Conservation (phyloP, 768 basidiomycete genomes). For the Macrolepiota fuliginosa region DNA sequence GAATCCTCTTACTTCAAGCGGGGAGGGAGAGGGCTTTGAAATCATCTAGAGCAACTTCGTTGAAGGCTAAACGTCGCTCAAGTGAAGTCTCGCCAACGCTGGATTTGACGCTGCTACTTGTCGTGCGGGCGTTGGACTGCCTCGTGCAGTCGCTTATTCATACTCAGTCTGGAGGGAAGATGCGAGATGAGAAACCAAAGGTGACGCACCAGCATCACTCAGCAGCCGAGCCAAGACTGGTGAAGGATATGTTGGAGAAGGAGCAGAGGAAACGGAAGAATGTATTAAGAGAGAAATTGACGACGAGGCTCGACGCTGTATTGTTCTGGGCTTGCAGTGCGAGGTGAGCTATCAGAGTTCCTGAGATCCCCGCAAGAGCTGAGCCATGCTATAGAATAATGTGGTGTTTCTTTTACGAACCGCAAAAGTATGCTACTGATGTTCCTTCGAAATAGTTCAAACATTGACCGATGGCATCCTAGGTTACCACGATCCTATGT, state of each 20-base stretch:
- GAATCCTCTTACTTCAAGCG: conserved; percentile 54
- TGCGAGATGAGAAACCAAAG: neutral
- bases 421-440: conserved; percentile 48
- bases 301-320: conserved; percentile 59
- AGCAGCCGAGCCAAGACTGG: conserved; percentile 16
- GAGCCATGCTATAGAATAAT: conserved; percentile 56
- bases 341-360: conserved; percentile 43
- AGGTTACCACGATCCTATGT: conserved; percentile 67
- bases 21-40: conserved; percentile 35
- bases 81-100: conserved; percentile 50
- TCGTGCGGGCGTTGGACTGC: conserved; percentile 70
- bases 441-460: neutral
- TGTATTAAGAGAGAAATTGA: conserved; percentile 24
- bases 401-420: conserved; percentile 87
- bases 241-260: conserved; percentile 22
- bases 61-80: neutral
- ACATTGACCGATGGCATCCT: neutral
- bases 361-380: conserved; percentile 6
- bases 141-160: conserved; percentile 51
- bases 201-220: neutral
- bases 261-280: conserved; percentile 27
- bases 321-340: conserved; percentile 79
- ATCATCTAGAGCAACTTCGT: conserved; percentile 14
- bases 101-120: conserved; percentile 64
- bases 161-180: conserved; percentile 18